Conservation (phyloP, 2,329 filamentous ascomycete genomes). For the Paecilomyces fulvus region DNA sequence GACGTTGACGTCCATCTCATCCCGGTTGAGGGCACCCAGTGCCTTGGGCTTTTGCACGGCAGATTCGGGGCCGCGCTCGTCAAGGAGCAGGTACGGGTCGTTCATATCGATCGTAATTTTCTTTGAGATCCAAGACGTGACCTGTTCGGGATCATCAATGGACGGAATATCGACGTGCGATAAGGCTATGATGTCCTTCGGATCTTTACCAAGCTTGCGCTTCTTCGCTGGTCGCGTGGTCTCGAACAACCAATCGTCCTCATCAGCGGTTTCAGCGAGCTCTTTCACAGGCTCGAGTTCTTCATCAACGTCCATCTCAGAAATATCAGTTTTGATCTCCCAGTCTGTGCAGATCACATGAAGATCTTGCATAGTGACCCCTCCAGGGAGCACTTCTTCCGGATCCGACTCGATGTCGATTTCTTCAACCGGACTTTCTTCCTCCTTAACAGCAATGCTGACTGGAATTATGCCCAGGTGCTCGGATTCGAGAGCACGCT, state of each 20-base stretch:
- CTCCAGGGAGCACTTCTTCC: conserved; percentile 58
- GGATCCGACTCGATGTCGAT: conserved; percentile 48
- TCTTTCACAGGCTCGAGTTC: conserved; percentile 8
- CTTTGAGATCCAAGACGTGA: conserved; percentile 65
- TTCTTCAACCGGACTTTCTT: conserved; percentile 41
- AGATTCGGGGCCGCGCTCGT: conserved; percentile 60
- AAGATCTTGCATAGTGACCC: conserved; percentile 70
- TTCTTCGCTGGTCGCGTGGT: conserved; percentile 54
- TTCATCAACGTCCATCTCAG: conserved; percentile 28
- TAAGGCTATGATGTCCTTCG: conserved; percentile 40
- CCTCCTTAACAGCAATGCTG: conserved; percentile 36
- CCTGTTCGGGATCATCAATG: conserved; percentile 71
- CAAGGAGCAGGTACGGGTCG: conserved; percentile 77
- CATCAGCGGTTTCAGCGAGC: conserved; percentile 44
- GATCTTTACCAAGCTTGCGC: conserved; percentile 46
- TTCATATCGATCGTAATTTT: conserved; percentile 77
- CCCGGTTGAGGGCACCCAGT: conserved; percentile 24
- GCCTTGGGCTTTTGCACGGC: conserved; percentile 46
- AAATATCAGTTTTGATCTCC: conserved; percentile 54
- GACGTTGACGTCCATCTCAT: conserved; percentile 61
- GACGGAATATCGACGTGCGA: conserved; percentile 58
- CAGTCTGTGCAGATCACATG: conserved; percentile 81
- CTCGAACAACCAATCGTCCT: conserved; percentile 43
- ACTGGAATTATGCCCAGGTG: conserved; percentile 49
- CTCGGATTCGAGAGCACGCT: conserved; percentile 43